Evolutionary conservation across 2,329 filamentous ascomycete species (phyloP).

Genomic region (Alternaria dauci): DNA sequence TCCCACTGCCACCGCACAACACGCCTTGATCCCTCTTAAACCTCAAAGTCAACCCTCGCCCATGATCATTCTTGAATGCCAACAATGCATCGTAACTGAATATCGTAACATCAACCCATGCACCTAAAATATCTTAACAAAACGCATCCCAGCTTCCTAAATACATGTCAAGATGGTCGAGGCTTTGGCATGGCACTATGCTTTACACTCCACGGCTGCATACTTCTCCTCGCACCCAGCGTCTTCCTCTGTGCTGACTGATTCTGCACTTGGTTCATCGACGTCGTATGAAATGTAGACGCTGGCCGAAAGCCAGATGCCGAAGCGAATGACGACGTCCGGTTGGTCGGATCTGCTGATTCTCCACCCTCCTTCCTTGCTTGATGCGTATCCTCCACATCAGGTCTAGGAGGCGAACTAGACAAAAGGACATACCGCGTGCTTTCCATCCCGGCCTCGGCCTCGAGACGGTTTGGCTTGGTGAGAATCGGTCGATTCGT

Average conservation of each 20-base stretch:
- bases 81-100: neutral
- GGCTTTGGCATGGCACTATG: slow-evolving; percentile 44
- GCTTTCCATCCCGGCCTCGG: slow-evolving; percentile 33
- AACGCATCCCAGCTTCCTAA: neutral
- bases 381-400: slow-evolving; percentile 23
- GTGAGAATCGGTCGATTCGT: slow-evolving; percentile 44
- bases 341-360: slow-evolving; percentile 20
- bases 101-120: neutral
- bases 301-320: slow-evolving; percentile 45
- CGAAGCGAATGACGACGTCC: neutral
- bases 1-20: too few species aligned
- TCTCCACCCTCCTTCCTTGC: slow-evolving; percentile 14
- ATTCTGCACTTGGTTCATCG: slow-evolving; percentile 44
- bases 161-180: slow-evolving; percentile 20
- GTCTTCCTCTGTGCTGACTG: slow-evolving; percentile 53
- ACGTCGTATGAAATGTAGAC: slow-evolving; percentile 56
- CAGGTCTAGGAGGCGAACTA: slow-evolving; percentile 52
- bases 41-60: too few species aligned
- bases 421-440: slow-evolving; percentile 60
- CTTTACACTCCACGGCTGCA: slow-evolving; percentile 61
- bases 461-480: slow-evolving; percentile 38
- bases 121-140: neutral
- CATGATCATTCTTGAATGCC: neutral
- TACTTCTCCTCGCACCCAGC: slow-evolving; percentile 59
- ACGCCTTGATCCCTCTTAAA: too few species aligned